Base-by-base conservation (phyloP, 768 basidiomycete genomes). In the Mycena venus region DNA sequence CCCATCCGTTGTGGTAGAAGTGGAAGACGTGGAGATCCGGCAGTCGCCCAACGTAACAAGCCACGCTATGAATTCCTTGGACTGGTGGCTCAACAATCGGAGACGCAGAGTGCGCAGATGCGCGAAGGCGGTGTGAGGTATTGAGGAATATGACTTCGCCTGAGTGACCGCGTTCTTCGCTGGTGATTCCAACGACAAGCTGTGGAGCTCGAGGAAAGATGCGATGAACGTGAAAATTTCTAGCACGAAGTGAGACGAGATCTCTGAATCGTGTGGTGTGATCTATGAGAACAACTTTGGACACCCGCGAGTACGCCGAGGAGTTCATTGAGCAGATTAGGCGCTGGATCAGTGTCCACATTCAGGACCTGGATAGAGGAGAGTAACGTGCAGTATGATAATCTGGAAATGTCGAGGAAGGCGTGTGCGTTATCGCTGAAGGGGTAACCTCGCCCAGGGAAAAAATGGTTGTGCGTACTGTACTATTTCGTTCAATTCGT, bases 1-100 rank as follows among this genome's bases (percentile, higher is more conserved):
- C 72, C 72, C 72, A 73, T 2, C 72, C 72, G 34, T 73, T 69
- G 19, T 68, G 72, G 23, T 64, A 73, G 29, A 15, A 36, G 55
- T 73, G 72, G 15, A 64, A 73, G 9, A 68, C 7, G 36, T 34
- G 51, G 11, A 73, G 11, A 23, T 73, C 60, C n/a, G n/a, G n/a
- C n/a, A n/a, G n/a, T n/a, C n/a, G n/a, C n/a, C n/a, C 9, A 73
- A 27, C 8, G 51, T 56, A 21, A 68, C 61, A 4, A 73, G 32
- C 4, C 72, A 73, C 17, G 23, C 32, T 6, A 68, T 8, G 19
- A 69, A 55, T 23, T 72, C 58, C 7, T 66, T 61, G 10, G 53
- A 12, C 51, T 68, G 60, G 31, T 23, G 51, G 23, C 32, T 34
- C 27, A 32, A 62, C 0, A 73, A 67, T 12, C 67, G 61, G 10